Evolutionary conservation across 352 stramenopile genomes (phyloP).

Genomic region (Peronospora farinosa): DNA sequence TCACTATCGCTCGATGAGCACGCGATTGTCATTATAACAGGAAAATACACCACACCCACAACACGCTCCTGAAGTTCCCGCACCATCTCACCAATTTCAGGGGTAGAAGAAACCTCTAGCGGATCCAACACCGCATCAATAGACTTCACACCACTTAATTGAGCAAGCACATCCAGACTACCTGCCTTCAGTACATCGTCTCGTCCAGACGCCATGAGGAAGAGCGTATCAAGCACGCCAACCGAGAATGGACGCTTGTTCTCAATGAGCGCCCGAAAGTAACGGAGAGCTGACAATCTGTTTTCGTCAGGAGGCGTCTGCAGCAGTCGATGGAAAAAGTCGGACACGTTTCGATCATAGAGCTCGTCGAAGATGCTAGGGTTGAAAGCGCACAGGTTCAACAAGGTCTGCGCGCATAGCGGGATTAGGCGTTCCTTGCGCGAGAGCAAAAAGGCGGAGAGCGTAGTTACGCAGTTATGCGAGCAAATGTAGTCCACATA

Average conservation of each 20-base stretch:
- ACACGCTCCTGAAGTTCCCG: slow-evolving; percentile 59
- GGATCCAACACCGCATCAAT: slow-evolving; percentile 41
- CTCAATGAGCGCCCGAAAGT: slow-evolving; percentile 57
- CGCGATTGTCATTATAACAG: slow-evolving; percentile 52
- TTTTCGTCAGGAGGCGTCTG: slow-evolving; percentile 77
- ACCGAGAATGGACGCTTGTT: slow-evolving; percentile 47
- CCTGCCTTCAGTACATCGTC: slow-evolving; percentile 40
- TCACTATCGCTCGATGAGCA: slow-evolving; percentile 41
- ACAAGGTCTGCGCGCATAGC: slow-evolving; percentile 57
- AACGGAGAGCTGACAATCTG: slow-evolving; percentile 57
- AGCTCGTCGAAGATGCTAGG: slow-evolving; percentile 59
- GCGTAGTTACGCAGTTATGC: slow-evolving; percentile 39
- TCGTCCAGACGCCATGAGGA: slow-evolving; percentile 58
- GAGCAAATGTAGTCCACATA: slow-evolving; percentile 63
- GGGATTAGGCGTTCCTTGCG: slow-evolving; percentile 61
- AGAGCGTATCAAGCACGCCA: slow-evolving; percentile 65
- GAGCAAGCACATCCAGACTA: slow-evolving; percentile 51
- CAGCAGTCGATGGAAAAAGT: slow-evolving; percentile 71
- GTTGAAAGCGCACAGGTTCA: slow-evolving; percentile 76
- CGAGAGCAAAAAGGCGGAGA: slow-evolving; percentile 65
- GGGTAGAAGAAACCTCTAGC: slow-evolving; percentile 32
- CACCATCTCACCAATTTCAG: slow-evolving; percentile 42
- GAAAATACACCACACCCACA: slow-evolving; percentile 53
- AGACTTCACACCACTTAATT: slow-evolving; percentile 49
- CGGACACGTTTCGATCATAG: slow-evolving; percentile 53